Evolutionary conservation across 306 rosid genomes (phyloP), one percentile per base, ranked within the genome.

Genomic region (Prunus fruticosa): DNA sequence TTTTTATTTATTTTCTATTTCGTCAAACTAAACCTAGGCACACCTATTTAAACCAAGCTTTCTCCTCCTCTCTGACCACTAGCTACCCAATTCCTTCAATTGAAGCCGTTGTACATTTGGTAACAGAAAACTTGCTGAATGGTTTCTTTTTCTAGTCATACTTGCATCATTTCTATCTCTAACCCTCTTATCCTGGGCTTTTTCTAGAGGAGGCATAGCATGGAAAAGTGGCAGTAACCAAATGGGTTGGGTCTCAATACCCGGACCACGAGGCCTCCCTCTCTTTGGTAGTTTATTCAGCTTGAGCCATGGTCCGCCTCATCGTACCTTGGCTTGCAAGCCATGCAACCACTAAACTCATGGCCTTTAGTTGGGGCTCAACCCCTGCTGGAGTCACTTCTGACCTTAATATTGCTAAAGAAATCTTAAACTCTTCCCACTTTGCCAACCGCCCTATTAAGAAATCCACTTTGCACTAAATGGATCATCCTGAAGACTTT

Each of bases 401-500:
- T 3, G 79, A 87, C 28, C 84, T 87, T 3, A 14, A 45, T 27
- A 82, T 74, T 0, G 91, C 91, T 0, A 70, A 74, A 1, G 87
- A 87, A 65, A 84, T 87, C 16, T 62, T 87, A 2, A 80, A 85
- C 11, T 84, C 87, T 0, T 80, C 87, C 0, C 74, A 85, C 80
- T 85, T 87, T 11, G 91, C 89, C 1, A 80, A 87, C 65, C 84
- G 91, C 1, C 91, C 91, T 0, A 23, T 87, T 0, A 87, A 87
- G 62, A 84, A 80, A 23, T 87, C 91, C 0, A 86, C 87, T 87
- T 87, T 46, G 91, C 91, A 2, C 91, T 87, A 0, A 87, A 80
- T 54, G 91, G 88, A 0, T 45, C 77, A 2, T 82, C 84, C 71
- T 87, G 91, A 88, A 82, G 88, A 6, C 85, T 84, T 1, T 68